Evolutionary conservation across 768 basidiomycete species (phyloP).

Genomic region (Collybia mongolica): DNA sequence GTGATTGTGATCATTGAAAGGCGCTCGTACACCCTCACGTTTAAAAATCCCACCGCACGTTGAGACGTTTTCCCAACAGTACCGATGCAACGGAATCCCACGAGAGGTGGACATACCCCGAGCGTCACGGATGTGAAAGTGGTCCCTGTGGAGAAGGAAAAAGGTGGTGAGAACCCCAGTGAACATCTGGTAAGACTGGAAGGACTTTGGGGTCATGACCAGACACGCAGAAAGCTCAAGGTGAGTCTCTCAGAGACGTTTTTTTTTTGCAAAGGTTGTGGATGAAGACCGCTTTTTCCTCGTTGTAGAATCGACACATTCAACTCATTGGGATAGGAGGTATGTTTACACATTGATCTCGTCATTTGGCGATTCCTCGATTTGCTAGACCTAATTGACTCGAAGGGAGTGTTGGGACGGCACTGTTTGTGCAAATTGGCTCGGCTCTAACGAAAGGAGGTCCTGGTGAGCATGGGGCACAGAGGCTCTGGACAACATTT

Average conservation of each 20-base stretch:
- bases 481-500: conserved; percentile 29
- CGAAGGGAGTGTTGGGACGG: conserved; percentile 71
- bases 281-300: too few species aligned
- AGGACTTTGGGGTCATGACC: conserved; percentile 20
- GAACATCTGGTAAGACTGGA: conserved; percentile 13
- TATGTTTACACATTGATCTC: conserved; percentile 13
- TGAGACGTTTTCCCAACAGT: not conserved
- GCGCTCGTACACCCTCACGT: too few species aligned
- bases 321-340: conserved; percentile 54
- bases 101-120: not conserved
- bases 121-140: conserved; percentile 1
- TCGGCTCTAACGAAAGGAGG: conserved; percentile 57
- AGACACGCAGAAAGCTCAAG: conserved; percentile 39
- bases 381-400: too few species aligned
- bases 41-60: not conserved
- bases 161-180: not conserved
- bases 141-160: conserved; percentile 1
- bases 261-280: not conserved
- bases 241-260: conserved; percentile 12
- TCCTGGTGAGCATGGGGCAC: conserved; percentile 44
- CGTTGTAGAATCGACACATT: conserved; percentile 46
- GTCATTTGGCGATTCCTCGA: not conserved
- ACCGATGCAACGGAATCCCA: conserved; percentile 11
- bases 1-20: too few species aligned
- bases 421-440: conserved; percentile 75